These are phyloP conservation scores for Aphanomyces astaci DNA, from an alignment of 352 stramenopile genomes.

Conservation along the genomic window DNA sequence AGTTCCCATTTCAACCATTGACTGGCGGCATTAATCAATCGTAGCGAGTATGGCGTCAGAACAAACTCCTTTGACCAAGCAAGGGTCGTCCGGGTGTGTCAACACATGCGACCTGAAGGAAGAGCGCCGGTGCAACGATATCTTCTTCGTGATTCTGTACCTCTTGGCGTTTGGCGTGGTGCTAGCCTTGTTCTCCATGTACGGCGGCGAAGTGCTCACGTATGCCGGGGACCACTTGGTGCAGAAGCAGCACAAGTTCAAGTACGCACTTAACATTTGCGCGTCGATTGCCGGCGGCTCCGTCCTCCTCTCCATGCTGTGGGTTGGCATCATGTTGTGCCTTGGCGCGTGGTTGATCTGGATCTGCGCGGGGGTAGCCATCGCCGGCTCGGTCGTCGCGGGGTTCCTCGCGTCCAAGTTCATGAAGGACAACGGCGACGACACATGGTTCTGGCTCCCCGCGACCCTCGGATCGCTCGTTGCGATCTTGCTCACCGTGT, in stretches of 20 bases:
- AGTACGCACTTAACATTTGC: slow-evolving; percentile 45
- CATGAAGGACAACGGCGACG: slow-evolving; percentile 34
- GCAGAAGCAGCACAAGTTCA: slow-evolving; percentile 43
- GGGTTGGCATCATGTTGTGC: slow-evolving; percentile 44
- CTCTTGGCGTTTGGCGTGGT: slow-evolving; percentile 7
- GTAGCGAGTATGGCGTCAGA: not conserved
- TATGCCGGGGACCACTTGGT: not conserved
- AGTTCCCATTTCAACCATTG: not conserved
- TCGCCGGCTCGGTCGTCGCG: slow-evolving; percentile 32
- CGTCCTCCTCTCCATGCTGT: slow-evolving; percentile 33
- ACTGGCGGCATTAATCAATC: too few relatives aligned
- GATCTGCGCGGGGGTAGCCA: slow-evolving; percentile 37
- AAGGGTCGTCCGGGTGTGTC: not conserved
- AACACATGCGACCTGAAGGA: slow-evolving; percentile 10
- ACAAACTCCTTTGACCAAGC: slow-evolving; percentile 1
- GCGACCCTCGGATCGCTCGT: slow-evolving; percentile 35
- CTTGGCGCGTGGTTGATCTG: slow-evolving; percentile 56
- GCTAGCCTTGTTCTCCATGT: not conserved
- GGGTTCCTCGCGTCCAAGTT: slow-evolving; percentile 37
- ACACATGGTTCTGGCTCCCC: slow-evolving; percentile 39
- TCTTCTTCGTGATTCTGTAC: not conserved
- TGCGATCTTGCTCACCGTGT: slow-evolving; percentile 34
- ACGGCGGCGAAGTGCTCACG: not conserved
- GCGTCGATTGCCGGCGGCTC: slow-evolving; percentile 35
- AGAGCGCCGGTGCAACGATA: slow-evolving; percentile 6